Evolutionary conservation across 352 stramenopile genomes (phyloP).

Genomic region (Pythium inflatum): DNA sequence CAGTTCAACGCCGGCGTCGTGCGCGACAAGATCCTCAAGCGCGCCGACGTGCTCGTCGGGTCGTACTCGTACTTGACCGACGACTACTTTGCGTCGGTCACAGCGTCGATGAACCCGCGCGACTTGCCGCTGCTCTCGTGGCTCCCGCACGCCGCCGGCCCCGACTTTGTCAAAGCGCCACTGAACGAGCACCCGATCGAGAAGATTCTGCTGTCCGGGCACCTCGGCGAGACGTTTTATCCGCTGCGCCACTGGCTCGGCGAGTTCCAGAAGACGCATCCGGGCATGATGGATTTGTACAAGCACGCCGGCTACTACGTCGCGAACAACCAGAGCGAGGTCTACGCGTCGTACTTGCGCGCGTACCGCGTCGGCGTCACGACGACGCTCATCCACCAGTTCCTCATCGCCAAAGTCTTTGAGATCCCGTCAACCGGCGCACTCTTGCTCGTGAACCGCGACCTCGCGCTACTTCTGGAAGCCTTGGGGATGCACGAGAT

Average conservation of each 20-base stretch:
- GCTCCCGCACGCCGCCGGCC: slow-evolving; percentile 66
- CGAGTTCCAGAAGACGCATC: slow-evolving; percentile 51
- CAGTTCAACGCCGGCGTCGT: slow-evolving; percentile 67
- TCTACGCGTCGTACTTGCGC: slow-evolving; percentile 73
- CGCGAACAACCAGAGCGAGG: slow-evolving; percentile 59
- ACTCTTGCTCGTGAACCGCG: slow-evolving; percentile 68
- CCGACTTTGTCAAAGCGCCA: slow-evolving; percentile 62
- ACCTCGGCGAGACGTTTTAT: slow-evolving; percentile 58
- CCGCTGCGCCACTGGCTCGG: slow-evolving; percentile 74
- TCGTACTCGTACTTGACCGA: slow-evolving; percentile 83
- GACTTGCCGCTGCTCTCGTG: slow-evolving; percentile 69
- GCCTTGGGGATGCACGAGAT: slow-evolving; percentile 56
- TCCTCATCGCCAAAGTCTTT: slow-evolving; percentile 79
- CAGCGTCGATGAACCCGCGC: slow-evolving; percentile 44
- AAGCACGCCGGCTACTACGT: slow-evolving; percentile 63
- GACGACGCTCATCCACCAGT: slow-evolving; percentile 77
- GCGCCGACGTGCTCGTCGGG: slow-evolving; percentile 65
- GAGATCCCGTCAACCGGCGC: slow-evolving; percentile 77
- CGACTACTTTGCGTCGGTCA: slow-evolving; percentile 75
- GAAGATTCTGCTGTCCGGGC: slow-evolving; percentile 73
- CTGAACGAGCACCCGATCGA: slow-evolving; percentile 77
- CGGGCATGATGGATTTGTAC: slow-evolving; percentile 64
- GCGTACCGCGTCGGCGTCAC: slow-evolving; percentile 76
- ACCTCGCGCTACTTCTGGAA: slow-evolving; percentile 57
- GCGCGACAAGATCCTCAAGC: slow-evolving; percentile 67